These are phyloP conservation scores for Termitomyces sp. DNA, from an alignment of 768 basidiomycete species.

Conservation along the genomic window DNA sequence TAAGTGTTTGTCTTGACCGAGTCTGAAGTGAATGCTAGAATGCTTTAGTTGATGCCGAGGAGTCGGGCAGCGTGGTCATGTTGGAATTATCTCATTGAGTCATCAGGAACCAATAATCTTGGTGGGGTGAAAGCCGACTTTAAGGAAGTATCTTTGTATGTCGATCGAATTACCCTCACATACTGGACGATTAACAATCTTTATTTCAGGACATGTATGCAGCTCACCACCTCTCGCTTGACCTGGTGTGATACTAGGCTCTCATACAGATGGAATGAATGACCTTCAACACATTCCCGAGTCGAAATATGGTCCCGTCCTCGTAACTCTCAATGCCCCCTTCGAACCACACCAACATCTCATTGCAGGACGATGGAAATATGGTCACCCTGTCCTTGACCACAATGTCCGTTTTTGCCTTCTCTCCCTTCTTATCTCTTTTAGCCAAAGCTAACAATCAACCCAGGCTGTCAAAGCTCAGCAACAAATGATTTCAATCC, in stretches of 20 bases:
- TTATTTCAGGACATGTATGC: slow-evolving; percentile 40
- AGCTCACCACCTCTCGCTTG: background rate
- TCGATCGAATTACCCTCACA: slow-evolving; percentile 11
- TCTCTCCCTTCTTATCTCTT: background rate
- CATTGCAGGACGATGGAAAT: slow-evolving; percentile 49
- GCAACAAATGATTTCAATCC: slow-evolving; percentile 49
- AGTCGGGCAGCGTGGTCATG: slow-evolving; percentile 64
- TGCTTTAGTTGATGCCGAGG: slow-evolving; percentile 61
- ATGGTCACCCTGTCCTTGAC: slow-evolving; percentile 70
- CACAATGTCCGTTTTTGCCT: slow-evolving; percentile 32
- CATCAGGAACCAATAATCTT: slow-evolving; percentile 34
- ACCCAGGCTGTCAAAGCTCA: slow-evolving; percentile 54
- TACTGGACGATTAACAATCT: background rate
- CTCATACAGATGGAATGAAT: slow-evolving; percentile 68
- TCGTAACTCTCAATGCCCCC: slow-evolving; percentile 74
- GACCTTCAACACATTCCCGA: slow-evolving; percentile 65
- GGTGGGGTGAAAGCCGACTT: slow-evolving; percentile 33
- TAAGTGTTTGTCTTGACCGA: slow-evolving; percentile 27
- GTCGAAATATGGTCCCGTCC: slow-evolving; percentile 52
- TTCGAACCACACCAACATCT: slow-evolving; percentile 49
- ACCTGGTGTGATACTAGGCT: background rate
- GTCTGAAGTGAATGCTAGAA: background rate
- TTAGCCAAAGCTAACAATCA: background rate
- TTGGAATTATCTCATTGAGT: slow-evolving; percentile 75
- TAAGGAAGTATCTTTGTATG: slow-evolving; percentile 61